Base-by-base conservation (phyloP, 2,329 filamentous ascomycete genomes). In the Colletotrichum cordylinicola region DNA sequence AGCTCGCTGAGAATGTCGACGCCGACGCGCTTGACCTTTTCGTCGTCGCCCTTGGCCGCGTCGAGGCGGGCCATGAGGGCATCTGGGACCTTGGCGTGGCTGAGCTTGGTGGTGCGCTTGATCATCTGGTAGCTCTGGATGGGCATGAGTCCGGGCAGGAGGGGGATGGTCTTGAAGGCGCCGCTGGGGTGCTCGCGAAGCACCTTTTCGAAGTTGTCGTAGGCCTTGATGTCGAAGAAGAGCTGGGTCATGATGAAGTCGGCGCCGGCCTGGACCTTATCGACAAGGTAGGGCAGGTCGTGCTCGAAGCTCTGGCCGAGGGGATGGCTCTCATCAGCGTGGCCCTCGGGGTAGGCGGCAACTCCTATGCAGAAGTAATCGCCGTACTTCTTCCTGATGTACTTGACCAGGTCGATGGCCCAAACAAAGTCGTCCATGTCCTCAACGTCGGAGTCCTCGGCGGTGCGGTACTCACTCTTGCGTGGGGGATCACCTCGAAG, bases 201-300 rank as follows among this genome's bases (percentile, higher is more conserved):
- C 67, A 89, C 91, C 78, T 87, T 90, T 86, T 98, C 96, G 81
- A 98, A 98, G 39, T 88, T 88, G 71, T 93, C 90, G 82, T 98
- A 99, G 21, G 95, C 95, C 5, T 94, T 89, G 29, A 96, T 90
- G 82, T 98, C 96, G 84, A 98, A 99, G 85, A 98, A 98, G 10
- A 99, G 90, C 84, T 99, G 97, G 1, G 97, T 98, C 95, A 99
- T 98, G 85, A 99, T 94, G 82, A 99, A 99, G 85, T 98, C 96
- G 67, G 96, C 97, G 2, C 97, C 97, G 5, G 97, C 97, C 80
- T 93, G 89, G 1, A 94, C 94, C 89, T 99, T 99, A 79, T 98
- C 96, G 13, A 98, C 91, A 70, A 99, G 88, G 81, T 94, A 98
- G 1, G 96, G 95, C 75, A 99, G 86, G 85, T 99, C 97, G 77